These are phyloP conservation scores for Mycosarcoma mackinlayi DNA, from an alignment of 1,284 basidiomycete genomes.

Conservation along the genomic window DNA sequence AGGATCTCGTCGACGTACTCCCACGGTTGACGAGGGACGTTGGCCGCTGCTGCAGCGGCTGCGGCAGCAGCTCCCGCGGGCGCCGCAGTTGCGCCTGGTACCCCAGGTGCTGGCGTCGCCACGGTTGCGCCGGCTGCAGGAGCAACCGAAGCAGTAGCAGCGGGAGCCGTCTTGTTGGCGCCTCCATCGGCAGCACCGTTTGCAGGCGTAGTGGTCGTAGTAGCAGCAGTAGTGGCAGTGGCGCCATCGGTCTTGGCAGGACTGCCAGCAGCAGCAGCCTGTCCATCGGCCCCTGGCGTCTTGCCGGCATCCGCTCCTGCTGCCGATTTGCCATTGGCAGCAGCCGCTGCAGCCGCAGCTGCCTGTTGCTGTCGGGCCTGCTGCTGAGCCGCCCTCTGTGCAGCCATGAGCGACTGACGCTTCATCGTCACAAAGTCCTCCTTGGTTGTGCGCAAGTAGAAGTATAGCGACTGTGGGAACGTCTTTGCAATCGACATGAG, in stretches of 20 bases:
- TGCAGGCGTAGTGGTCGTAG: constrained; percentile 2
- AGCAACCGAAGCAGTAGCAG: constrained; percentile 6
- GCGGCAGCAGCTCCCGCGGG: constrained; percentile 36
- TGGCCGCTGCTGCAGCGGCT: constrained; percentile 49
- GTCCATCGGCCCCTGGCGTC: constrained; percentile 20
- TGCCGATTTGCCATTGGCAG: constrained; percentile 30
- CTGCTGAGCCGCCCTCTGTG: constrained; percentile 69
- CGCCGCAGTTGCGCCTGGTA: background rate
- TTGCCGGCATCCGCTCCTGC: constrained; percentile 12
- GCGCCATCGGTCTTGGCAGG: constrained; percentile 29
- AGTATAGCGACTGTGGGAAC: constrained; percentile 96
- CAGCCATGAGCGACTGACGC: constrained; percentile 56
- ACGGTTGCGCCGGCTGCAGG: constrained; percentile 1
- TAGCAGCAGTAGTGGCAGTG: constrained; percentile 8
- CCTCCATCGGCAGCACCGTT: constrained; percentile 9
- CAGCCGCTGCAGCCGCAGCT: constrained; percentile 16
- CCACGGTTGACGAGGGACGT: constrained; percentile 76
- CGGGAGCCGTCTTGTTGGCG: constrained; percentile 11
- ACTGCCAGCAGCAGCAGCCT: constrained; percentile 18
- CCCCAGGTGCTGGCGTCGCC: constrained; percentile 12
- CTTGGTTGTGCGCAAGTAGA: constrained; percentile 88
- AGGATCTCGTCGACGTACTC: constrained; percentile 95
- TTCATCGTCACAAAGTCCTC: constrained; percentile 78
- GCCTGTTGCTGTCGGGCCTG: constrained; percentile 69
- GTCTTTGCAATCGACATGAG: constrained; percentile 89